Evolutionary conservation across 768 basidiomycete species (phyloP), one percentile per base, ranked within the genome.

Genomic region (Lyophyllum shimeji): DNA sequence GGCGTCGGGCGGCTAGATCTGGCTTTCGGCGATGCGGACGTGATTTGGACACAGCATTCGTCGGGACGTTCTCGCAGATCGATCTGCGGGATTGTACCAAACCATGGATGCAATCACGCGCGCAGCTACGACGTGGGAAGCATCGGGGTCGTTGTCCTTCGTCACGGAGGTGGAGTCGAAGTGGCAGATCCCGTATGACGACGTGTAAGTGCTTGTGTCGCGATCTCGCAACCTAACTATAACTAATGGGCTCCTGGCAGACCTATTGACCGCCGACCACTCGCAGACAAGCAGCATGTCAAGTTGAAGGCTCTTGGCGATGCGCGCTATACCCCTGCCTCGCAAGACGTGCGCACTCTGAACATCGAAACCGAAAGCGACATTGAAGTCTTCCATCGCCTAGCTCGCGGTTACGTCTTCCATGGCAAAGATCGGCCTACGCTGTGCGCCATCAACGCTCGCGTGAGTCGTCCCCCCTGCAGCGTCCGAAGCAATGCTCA

Each of bases 51-150:
- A 0, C 82, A 87, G 46, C 88, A 91, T 67, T 76, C 79, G 1
- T 90, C 85, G 92, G 92, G 17, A 78, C 83, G 2, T 91, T 95
- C 67, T 82, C 88, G 2, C 90, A 93, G 67, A 74, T 92, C 23
- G 93, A 95, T 63, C 68, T 93, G 24, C 77, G 89, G 18, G 76
- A 85, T 42, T 77, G 79, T 9, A 75, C 77, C 53, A 84, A 80
- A 45, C 87, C 90, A 68, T 92, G 7, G 88, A 91, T 60, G 75
- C 83, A 0, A 74, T 94, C 24, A 80, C 87, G 15, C 80, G 89
- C 7, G 75, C 79, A 1, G 78, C 87, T 2, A 62, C 82, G 13
- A 77, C 86, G 1, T 94, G 90, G 89, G 82, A 85, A 25, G 78
- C 79, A 3, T 69, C 77, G 12, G 88, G 89, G 2, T 76, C 83